Base-by-base conservation (phyloP, 2,329 filamentous ascomycete genomes). In the Alternaria sp. region DNA sequence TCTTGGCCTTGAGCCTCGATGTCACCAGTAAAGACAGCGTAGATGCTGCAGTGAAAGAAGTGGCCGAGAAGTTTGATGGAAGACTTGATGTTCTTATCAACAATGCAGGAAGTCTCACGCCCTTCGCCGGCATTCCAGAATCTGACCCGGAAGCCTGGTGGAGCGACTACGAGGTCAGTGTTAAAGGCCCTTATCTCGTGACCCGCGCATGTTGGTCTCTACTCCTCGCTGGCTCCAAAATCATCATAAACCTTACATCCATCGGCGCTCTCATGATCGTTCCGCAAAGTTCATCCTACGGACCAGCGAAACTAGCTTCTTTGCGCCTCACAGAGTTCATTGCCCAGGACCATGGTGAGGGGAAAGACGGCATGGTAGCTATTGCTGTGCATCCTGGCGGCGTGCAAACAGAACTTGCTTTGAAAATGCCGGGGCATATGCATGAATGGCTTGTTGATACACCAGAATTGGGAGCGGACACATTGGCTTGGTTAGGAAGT, bases 301-400 rank as follows among this genome's bases (percentile, higher is more conserved):
- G 81, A 55, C 76, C 77, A 0, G 78, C 76, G 20, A 87, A 87
- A 66, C 75, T 86, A 27, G 85, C 85, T 4, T 62, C 85, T 14
- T 65, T 82, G 10, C 78, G 84, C 6, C 78, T 87, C 27, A 83
- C 81, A 0, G 85, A 87, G 66, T 82, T 80, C 59, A 60, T 85
- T 9, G 74, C 79, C 44, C 73, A 73, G 0, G 85, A 87, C 16
- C 60, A 77, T 45, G 65, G 66, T 0, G 36, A 54, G 12, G 54
- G 57, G 0, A 64, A 58, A 1, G 58, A 72, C 16, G 71, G 65
- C 10, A 58, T 76, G 2, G 22, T 71, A 4, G 67, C 62, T 12
- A 62, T 66, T 46, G 58, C 59, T 0, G 58, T 76, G 5, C 73
- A 77, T 57, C 73, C 74, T 1, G 74, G 74, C 1, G 64, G 55